Base-by-base conservation (phyloP, 2,329 filamentous ascomycete genomes). In the Cordyceps cicadae region DNA sequence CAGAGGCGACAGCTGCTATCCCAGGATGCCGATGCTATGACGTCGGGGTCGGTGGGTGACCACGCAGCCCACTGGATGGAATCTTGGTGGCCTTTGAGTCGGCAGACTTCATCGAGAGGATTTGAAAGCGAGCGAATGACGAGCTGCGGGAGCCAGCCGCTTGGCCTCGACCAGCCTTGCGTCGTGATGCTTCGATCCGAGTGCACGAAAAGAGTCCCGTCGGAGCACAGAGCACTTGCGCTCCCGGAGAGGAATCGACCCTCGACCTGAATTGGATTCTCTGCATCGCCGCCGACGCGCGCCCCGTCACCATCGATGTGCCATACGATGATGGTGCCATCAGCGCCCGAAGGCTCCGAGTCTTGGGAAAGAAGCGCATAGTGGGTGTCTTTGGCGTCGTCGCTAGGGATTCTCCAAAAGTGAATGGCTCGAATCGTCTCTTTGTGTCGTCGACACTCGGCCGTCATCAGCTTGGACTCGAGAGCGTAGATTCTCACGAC, bases 101-200 rank as follows among this genome's bases (percentile, higher is more conserved):
- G 55, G 46, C 45, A 41, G 14, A 58, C 55, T 32, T 58, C 55
- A 6, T 29, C 24, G 45, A 29, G 19, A 24, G 55, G 55, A 19
- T 41, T 15, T 3, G 55, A 37, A 12, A 49, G 55, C 45, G 45
- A 29, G 55, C 55, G 55, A 21, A 58, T 50, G 55, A 58, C 45
- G 55, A 58, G 55, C 55, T 58, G 55, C 11, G 55, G 55, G 46
- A 58, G 55, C 55, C 55, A 58, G n/a, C 50, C 55, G 24, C 29
- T 49, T 39, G 55, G 55, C 19, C 55, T 17, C n/a, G 43, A 9
- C 55, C 55, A 58, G 45, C 55, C 45, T 34, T 58, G 55, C 29
- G 55, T 58, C 14, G 55, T 39, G 3, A 58, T 26, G 46, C 55
- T 58, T 58, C 55, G 55, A 39, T 58, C 55, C 19, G 55, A 58